These are phyloP conservation scores for Thinopyrum elongatum DNA, from an alignment of 176 grass and related monocot species.

Conservation along the genomic window DNA sequence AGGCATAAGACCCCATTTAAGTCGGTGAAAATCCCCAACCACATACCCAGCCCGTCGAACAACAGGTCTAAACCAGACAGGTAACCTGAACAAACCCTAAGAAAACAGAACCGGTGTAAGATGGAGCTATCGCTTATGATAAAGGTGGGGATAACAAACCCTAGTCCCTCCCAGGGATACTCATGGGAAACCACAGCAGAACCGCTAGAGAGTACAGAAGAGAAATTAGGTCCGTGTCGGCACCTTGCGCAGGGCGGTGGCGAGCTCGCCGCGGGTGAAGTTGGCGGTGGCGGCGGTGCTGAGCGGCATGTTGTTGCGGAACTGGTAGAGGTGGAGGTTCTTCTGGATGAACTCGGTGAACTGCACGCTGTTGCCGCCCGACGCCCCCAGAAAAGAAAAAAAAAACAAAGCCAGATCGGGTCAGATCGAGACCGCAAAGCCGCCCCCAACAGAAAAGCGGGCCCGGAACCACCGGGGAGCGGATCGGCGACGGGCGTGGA, in stretches of 20 bases:
- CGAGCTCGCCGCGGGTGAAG: slow-evolving; percentile 97
- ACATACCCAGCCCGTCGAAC: not conserved
- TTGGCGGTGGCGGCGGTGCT: slow-evolving; percentile 85
- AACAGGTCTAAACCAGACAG: not conserved
- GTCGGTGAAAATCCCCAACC: not conserved
- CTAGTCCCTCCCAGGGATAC: not conserved
- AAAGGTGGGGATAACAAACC: not conserved
- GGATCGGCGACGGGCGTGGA: not conserved
- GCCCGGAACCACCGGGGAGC: not conserved
- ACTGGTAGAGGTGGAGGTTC: slow-evolving; percentile 96
- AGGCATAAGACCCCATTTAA: not conserved
- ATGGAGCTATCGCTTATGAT: not conserved
- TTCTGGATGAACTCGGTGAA: slow-evolving; percentile 99
- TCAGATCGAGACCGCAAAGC: slow-evolving; percentile 21
- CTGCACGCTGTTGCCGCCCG: slow-evolving; percentile 55
- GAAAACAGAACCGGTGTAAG: not conserved
- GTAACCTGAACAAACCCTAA: not conserved
- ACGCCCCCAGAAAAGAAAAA: not conserved
- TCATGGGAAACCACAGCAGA: not conserved
- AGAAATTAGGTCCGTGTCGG: not conserved
- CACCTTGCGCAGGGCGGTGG: slow-evolving; percentile 89
- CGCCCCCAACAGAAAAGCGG: not conserved
- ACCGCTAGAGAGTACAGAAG: not conserved
- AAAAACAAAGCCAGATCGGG: slow-evolving; percentile 20
- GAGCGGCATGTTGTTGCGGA: slow-evolving; percentile 91